Conservation (phyloP, 257 asterid genomes). For the Perilla frutescens region DNA sequence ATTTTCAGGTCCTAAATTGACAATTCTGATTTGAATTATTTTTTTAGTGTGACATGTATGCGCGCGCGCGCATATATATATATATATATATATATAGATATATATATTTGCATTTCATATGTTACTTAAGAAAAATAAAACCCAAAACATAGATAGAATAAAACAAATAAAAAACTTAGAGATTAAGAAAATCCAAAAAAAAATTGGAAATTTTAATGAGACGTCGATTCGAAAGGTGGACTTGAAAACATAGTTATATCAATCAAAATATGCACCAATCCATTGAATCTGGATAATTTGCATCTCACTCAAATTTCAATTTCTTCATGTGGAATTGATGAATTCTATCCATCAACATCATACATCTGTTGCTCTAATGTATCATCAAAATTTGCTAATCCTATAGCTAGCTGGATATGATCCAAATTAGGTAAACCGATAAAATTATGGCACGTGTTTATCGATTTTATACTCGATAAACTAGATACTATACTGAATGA, state of each 20-base stretch:
- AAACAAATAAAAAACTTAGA: no score
- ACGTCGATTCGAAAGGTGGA: conserved; percentile 20
- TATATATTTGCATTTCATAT: not conserved
- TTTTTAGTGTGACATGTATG: no score
- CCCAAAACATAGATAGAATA: not conserved
- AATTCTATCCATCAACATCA: conserved; percentile 26
- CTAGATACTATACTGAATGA: not conserved
- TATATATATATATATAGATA: no score
- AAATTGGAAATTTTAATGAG: conserved; percentile 15
- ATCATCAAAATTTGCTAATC: conserved; percentile 1
- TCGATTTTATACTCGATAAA: not conserved
- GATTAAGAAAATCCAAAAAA: not conserved
- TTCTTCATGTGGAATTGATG: conserved; percentile 11
- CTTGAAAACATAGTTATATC: not conserved
- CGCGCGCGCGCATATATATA: no score
- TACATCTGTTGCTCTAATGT: not conserved
- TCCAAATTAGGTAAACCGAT: not conserved
- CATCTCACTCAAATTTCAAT: conserved; percentile 12
- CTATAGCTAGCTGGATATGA: not conserved
- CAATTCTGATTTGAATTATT: no score
- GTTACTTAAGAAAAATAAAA: not conserved
- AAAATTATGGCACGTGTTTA: conserved; percentile 6
- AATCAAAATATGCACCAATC: conserved; percentile 24
- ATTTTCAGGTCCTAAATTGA: no score
- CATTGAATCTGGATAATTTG: conserved; percentile 36